Percentiles rank a stretch among this genome's conserved stretches.
Evolutionary conservation across 495 filamentous ascomycete species (phyloP).

Genomic region (Annulohypoxylon maeteangense): DNA sequence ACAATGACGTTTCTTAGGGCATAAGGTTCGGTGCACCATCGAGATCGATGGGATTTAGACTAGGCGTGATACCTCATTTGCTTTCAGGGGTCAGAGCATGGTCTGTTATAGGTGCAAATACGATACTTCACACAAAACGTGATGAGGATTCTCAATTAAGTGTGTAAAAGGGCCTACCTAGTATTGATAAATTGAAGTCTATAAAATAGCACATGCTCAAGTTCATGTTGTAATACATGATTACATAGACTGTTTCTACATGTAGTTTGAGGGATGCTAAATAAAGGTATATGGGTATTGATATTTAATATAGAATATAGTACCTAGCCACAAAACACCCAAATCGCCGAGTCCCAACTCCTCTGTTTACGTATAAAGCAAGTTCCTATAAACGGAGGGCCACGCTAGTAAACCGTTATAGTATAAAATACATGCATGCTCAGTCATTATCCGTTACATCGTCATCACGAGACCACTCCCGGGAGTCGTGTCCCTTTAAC

Average conservation of each 20-base stretch:
- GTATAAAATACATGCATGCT: background rate
- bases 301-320: background rate
- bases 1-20: constrained; percentile 16
- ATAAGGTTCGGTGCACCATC: constrained; percentile 21
- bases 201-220: background rate
- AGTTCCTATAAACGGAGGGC: background rate
- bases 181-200: background rate
- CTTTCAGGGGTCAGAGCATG: constrained; percentile 23
- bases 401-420: background rate
- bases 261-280: too few relatives aligned
- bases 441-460: constrained; percentile 25
- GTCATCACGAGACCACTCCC: constrained; percentile 6
- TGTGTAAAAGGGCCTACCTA: background rate
- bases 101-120: constrained; percentile 16
- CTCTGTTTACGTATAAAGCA: background rate
- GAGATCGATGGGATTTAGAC: constrained; percentile 37
- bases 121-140: constrained; percentile 9
- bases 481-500: background rate
- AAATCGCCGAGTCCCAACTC: background rate
- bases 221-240: background rate
- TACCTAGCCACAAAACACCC: background rate
- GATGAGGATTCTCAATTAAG: background rate
- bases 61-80: constrained; percentile 44
- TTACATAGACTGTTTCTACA: background rate
- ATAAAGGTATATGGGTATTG: background rate